Conservation (phyloP, 371 early-diverging fungal species). For the Mortierella sp. region DNA sequence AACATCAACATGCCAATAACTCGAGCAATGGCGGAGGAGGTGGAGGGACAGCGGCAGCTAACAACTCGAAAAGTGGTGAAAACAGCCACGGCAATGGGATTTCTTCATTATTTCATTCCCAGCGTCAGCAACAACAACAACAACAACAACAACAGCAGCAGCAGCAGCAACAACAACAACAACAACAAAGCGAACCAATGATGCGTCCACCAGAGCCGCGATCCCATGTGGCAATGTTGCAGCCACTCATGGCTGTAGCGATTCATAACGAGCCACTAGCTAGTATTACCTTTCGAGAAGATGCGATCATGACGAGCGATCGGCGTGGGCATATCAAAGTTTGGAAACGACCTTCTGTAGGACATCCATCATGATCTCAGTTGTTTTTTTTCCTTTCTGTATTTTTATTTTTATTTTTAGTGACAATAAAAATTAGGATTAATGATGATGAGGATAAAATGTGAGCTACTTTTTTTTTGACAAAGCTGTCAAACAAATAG, state of each 20-base stretch:
- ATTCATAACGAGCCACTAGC: conserved; percentile 83
- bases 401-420: no score
- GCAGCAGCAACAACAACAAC: neutral
- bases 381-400: no score
- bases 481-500: no score
- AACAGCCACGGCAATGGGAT: neutral
- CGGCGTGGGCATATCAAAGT: conserved; percentile 82
- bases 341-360: conserved; percentile 80
- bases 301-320: conserved; percentile 87
- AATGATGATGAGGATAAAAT: no score
- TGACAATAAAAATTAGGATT: no score
- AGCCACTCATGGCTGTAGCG: conserved; percentile 79
- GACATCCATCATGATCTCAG: no score
- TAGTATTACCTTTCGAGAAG: conserved; percentile 84
- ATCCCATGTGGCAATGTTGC: conserved; percentile 81
- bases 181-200: conserved; percentile 13
- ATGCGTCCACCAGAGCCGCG: conserved; percentile 76
- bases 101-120: neutral
- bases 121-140: neutral
- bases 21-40: neutral
- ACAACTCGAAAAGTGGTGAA: no score
- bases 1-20: neutral
- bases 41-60: no score
- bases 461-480: no score
- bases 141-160: neutral